phyloP scores from a whole-genome alignment of 2,329 filamentous ascomycete species.

The Venturia asperata region DNA sequence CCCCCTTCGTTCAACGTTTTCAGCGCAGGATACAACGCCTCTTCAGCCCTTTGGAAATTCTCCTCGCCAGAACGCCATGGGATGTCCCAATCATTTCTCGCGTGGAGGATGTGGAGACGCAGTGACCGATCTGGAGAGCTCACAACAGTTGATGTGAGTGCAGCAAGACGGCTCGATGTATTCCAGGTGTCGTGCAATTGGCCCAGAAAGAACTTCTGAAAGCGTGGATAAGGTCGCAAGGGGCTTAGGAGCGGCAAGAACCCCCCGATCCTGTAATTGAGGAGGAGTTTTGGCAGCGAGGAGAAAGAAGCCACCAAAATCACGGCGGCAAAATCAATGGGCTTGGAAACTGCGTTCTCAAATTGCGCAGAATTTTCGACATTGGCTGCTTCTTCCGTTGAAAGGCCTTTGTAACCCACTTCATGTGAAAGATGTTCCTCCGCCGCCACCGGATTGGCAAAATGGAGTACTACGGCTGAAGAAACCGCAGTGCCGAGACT shows the following conservation, averaged over 20 bases:
- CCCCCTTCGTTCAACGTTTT: constrained; percentile 26
- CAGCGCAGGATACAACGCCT: constrained; percentile 38
- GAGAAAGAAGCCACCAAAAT: constrained; percentile 76
- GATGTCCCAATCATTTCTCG: constrained; percentile 75
- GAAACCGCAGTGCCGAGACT: constrained; percentile 83
- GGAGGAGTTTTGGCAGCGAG: constrained; percentile 63
- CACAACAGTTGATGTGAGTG: constrained; percentile 38
- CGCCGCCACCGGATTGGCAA: constrained; percentile 35
- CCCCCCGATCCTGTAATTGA: constrained; percentile 72
- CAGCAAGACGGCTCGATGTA: constrained; percentile 57
- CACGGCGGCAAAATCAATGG: constrained; percentile 65
- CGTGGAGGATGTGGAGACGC: constrained; percentile 64
- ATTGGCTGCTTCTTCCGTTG: neutral
- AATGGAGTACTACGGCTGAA: constrained; percentile 65
- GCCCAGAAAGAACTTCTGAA: constrained; percentile 54
- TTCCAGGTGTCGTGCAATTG: constrained; percentile 77
- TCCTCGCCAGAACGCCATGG: constrained; percentile 62
- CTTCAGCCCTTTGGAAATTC: constrained; percentile 55
- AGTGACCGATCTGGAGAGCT: neutral
- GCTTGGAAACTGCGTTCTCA: neutral
- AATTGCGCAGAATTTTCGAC: constrained; percentile 2
- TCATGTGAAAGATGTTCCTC: neutral
- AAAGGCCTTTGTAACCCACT: neutral
- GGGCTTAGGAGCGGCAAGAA: constrained; percentile 72
- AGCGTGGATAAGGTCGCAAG: constrained; percentile 56